Percentiles rank a stretch among this genome's conserved stretches.
Evolutionary conservation across 2,329 filamentous ascomycete species (phyloP).

Genomic region (Calonectria naviculata): DNA sequence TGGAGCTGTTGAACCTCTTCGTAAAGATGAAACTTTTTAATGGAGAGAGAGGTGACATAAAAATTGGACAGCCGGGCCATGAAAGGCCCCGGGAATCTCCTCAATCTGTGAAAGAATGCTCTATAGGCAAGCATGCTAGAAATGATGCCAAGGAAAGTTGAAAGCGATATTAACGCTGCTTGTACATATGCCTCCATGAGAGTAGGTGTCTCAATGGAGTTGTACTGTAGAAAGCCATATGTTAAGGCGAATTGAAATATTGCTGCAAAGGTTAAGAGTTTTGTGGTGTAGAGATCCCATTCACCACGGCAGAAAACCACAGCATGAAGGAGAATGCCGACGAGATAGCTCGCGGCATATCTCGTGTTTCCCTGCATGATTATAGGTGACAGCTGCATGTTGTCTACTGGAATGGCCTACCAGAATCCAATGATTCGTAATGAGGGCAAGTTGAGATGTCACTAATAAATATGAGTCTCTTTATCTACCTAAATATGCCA

Average conservation of each 20-base stretch:
- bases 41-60: slow-evolving; percentile 13
- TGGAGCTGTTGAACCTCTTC: slow-evolving; percentile 24
- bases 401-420: background rate
- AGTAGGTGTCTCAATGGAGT: background rate
- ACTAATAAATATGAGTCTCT: background rate
- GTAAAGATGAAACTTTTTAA: slow-evolving; percentile 4
- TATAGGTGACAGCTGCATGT: background rate
- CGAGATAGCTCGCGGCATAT: background rate
- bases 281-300: slow-evolving; percentile 25
- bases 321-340: slow-evolving; percentile 14
- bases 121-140: slow-evolving; percentile 23
- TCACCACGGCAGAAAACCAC: slow-evolving; percentile 11
- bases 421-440: background rate
- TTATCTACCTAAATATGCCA: background rate
- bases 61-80: slow-evolving; percentile 16
- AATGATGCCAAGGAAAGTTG: background rate
- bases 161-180: background rate
- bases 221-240: background rate
- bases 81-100: slow-evolving; percentile 21
- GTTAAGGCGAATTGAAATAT: background rate
- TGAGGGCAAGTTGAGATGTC: background rate
- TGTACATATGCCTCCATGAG: background rate
- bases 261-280: background rate
- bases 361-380: background rate
- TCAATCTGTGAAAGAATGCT: slow-evolving; percentile 20